phyloP scores from a whole-genome alignment of 257 asterid species.

The Jacaranda copaia region DNA sequence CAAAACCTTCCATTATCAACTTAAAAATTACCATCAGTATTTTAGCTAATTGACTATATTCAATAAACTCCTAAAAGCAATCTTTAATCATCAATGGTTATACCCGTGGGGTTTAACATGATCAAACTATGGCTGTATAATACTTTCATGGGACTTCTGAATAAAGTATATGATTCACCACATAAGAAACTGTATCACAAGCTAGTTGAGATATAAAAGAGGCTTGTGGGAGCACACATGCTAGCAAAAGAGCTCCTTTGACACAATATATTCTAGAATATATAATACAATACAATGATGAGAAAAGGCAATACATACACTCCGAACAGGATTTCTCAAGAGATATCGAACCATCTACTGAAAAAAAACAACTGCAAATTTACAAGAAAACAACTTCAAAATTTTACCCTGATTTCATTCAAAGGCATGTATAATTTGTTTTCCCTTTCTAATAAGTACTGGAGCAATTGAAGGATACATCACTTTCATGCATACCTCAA shows the following conservation, averaged over 20 bases:
- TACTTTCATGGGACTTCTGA: conserved; percentile 1
- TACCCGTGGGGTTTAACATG: no score
- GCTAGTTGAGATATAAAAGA: not conserved
- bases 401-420: not conserved
- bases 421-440: not conserved
- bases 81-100: no score
- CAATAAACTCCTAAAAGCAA: no score
- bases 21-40: no score
- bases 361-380: not conserved
- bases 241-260: conserved; percentile 14
- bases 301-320: not conserved
- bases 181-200: not conserved
- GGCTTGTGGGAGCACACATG: conserved; percentile 8
- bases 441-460: not conserved
- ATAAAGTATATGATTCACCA: not conserved
- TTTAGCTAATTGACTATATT: no score
- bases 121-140: not conserved
- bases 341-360: not conserved
- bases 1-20: no score
- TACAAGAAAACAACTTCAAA: no score
- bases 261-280: not conserved
- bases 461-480: not conserved
- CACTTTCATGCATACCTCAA: conserved; percentile 62
- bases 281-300: not conserved
- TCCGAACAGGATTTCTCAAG: no score